Evolutionary conservation across 495 filamentous ascomycete species (phyloP).

Genomic region (Aspergillus ostianus): DNA sequence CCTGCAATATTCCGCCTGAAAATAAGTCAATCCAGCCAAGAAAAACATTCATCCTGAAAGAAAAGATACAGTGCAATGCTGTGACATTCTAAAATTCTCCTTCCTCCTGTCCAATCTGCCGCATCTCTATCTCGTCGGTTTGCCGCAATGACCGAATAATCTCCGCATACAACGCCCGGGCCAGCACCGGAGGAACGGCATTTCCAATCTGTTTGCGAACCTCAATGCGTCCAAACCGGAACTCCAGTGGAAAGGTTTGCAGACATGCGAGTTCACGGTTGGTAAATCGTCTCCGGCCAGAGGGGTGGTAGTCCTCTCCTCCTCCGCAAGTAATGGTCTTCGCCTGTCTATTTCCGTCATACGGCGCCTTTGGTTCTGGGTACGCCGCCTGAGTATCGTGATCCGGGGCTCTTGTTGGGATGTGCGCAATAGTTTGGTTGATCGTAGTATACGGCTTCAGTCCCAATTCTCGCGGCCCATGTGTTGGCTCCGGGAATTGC

Average conservation of each 20-base stretch:
- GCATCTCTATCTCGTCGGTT: constrained; percentile 49
- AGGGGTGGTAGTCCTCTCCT: constrained; percentile 66
- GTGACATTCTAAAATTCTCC: no score
- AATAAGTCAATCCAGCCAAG: no score
- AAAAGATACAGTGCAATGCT: no score
- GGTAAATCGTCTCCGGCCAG: constrained; percentile 64
- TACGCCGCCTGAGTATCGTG: constrained; percentile 43
- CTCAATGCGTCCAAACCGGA: constrained; percentile 50
- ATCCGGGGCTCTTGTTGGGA: constrained; percentile 37
- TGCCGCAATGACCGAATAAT: constrained; percentile 55
- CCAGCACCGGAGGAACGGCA: constrained; percentile 71
- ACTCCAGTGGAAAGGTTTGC: constrained; percentile 68
- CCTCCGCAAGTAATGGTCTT: constrained; percentile 70
- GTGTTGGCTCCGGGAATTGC: constrained; percentile 64
- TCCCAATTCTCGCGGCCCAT: constrained; percentile 36
- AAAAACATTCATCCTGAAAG: no score
- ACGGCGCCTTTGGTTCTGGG: constrained; percentile 17
- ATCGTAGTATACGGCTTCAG: constrained; percentile 43
- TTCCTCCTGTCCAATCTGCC: neutral
- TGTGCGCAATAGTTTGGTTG: constrained; percentile 43
- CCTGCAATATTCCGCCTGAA: no score
- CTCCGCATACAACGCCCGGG: constrained; percentile 56
- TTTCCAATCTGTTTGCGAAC: constrained; percentile 81
- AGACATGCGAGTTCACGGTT: constrained; percentile 71
- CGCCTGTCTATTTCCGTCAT: constrained; percentile 50